phyloP scores from a whole-genome alignment of 2,329 filamentous ascomycete genomes.

The Exophiala lecanii-corni region DNA sequence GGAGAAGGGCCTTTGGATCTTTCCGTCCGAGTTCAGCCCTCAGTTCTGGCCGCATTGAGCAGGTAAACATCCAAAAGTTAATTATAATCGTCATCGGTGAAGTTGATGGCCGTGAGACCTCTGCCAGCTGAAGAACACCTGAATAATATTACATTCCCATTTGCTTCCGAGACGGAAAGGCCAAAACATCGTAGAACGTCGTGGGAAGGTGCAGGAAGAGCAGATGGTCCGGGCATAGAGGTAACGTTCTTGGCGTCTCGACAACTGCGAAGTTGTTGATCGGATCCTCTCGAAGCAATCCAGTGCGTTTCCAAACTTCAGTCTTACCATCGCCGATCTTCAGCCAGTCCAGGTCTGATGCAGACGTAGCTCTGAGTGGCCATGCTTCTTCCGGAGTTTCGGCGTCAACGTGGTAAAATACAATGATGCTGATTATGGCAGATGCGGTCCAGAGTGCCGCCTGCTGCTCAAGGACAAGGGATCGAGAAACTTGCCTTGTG shows the following conservation, averaged over 20 bases:
- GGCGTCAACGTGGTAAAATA: constrained; percentile 38
- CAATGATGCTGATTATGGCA: constrained; percentile 37
- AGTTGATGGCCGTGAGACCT: too few relatives aligned
- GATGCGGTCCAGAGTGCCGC: constrained; percentile 47
- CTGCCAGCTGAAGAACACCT: too few relatives aligned
- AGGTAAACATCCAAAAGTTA: neutral
- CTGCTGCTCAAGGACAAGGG: constrained; percentile 33
- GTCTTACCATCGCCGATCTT: constrained; percentile 53
- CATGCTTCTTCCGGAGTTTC: constrained; percentile 44
- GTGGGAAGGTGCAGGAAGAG: too few relatives aligned
- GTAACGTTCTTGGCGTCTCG: too few relatives aligned
- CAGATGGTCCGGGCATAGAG: too few relatives aligned
- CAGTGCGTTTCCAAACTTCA: constrained; percentile 47
- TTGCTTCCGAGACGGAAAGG: too few relatives aligned
- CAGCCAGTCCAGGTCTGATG: constrained; percentile 54
- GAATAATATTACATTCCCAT: too few relatives aligned
- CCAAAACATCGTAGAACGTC: too few relatives aligned
- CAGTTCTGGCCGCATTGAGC: constrained; percentile 34
- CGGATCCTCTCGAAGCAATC: constrained; percentile 43
- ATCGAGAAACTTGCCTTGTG: constrained; percentile 25
- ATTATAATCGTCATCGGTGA: neutral
- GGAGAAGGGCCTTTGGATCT: constrained; percentile 49
- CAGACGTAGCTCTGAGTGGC: constrained; percentile 46
- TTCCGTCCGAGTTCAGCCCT: constrained; percentile 44
- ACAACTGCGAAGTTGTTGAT: too few relatives aligned